phyloP scores from a whole-genome alignment of 371 early-diverging fungal genomes.

The Thermomucor indicae-seudaticae region DNA sequence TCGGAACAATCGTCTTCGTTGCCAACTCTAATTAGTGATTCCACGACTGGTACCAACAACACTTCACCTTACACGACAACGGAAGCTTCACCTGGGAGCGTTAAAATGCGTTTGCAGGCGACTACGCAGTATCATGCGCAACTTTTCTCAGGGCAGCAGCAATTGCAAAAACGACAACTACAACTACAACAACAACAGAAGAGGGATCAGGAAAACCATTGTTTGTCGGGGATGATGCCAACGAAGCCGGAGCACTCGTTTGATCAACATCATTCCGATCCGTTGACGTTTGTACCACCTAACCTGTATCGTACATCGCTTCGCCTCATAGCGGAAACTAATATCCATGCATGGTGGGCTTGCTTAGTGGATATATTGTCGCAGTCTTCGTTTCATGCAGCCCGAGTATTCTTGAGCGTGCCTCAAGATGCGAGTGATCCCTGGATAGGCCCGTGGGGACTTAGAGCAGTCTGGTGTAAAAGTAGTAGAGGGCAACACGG shows the following conservation, averaged over 20 bases:
- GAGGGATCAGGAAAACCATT: constrained; percentile 1
- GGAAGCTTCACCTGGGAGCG: background rate
- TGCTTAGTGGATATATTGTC: constrained; percentile 36
- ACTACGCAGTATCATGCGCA: constrained; percentile 49
- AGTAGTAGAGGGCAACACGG: constrained; percentile 18
- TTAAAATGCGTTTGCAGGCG: constrained; percentile 15
- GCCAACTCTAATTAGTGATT: background rate
- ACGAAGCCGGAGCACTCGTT: constrained; percentile 8
- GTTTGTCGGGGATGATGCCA: too few species aligned
- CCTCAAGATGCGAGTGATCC: constrained; percentile 50
- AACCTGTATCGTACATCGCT: constrained; percentile 46
- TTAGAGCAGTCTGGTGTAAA: constrained; percentile 39
- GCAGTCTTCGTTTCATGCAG: constrained; percentile 40
- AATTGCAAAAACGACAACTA: constrained; percentile 27
- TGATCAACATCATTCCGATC: constrained; percentile 17
- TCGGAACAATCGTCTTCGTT: constrained; percentile 15
- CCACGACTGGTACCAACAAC: background rate
- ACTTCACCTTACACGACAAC: background rate
- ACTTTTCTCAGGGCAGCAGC: constrained; percentile 35
- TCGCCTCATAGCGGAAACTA: constrained; percentile 35
- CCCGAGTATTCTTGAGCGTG: constrained; percentile 31
- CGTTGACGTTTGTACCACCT: constrained; percentile 37
- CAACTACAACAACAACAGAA: constrained; percentile 15
- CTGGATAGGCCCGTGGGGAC: constrained; percentile 44
- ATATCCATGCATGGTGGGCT: constrained; percentile 45